Evolutionary conservation across 306 rosid species (phyloP), one percentile per base, ranked within the genome.

Genomic region (Castanopsis chinensis): DNA sequence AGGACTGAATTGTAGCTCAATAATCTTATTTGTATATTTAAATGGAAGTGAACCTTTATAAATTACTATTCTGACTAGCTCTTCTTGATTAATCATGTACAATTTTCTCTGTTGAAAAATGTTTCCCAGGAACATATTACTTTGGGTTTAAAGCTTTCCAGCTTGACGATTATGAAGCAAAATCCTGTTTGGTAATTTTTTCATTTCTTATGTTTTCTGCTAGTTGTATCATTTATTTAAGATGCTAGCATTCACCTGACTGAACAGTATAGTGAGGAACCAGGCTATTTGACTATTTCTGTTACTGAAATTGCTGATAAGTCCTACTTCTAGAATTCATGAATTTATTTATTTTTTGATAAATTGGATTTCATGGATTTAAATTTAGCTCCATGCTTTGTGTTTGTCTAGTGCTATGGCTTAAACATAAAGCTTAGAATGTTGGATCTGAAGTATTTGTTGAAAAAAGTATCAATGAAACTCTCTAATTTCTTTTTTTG

Each of bases 141-240:
- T 81, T 86, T 92, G 25, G 98, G 98, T 54, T 82, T 95, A 84
- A 92, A 91, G 86, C 88, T 91, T 78, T 89, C 95, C 79, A 89
- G 89, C 87, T 80, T 95, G 96, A 90, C 88, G 76, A 84, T 87
- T 74, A 81, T 90, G 95, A 95, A 92, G 86, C 97, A 92, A 82
- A 87, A 87, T 87, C 86, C 86, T 81, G 28, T 74, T 33, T 92
- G 99, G 98, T 94, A 89, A 67, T 68, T 60, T 61, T 81, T 72
- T 84, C 83, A 0, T 41, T 75, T 76, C 67, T 64, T 43, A n/a
- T 28, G 79, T 79, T 78, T 58, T 56, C 41, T 76, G 69, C 58
- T 76, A 49, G 79, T 72, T 28, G 6, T 80, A 55, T 56, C 54
- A 67, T 67, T 67, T 35, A 41, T 41, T 41, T 7, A 41, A 41